Evolutionary conservation across 805 yeast genomes (phyloP).

Genomic region (Ogataea corticis): DNA sequence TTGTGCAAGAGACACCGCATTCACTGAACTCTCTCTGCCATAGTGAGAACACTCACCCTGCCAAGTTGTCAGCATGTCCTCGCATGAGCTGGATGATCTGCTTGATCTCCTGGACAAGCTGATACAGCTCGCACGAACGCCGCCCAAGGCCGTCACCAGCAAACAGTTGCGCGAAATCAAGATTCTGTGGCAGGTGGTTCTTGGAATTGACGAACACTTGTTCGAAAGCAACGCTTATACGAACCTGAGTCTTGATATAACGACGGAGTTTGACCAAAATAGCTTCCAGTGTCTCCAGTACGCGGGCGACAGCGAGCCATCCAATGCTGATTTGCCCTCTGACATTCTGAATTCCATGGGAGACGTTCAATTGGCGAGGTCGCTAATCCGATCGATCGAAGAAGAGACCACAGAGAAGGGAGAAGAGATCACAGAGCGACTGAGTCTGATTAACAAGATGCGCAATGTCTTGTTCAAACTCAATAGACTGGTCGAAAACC

Average conservation of each 20-base stretch:
- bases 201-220: constrained; percentile 25
- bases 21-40: too few relatives aligned
- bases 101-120: constrained; percentile 18
- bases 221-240: constrained; percentile 20
- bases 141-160: constrained; percentile 4
- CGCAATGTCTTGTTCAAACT: constrained; percentile 19
- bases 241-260: constrained; percentile 18
- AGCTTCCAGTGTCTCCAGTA: constrained; percentile 20
- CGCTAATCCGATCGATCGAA: constrained; percentile 20
- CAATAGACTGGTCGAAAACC: constrained; percentile 5
- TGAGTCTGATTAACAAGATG: constrained; percentile 24
- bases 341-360: constrained; percentile 16
- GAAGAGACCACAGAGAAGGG: constrained; percentile 18
- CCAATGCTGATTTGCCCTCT: not conserved
- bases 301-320: not conserved
- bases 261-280: constrained; percentile 11
- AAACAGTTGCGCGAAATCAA: constrained; percentile 18
- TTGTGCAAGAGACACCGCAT: too few relatives aligned
- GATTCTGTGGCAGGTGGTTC: constrained; percentile 26
- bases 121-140: constrained; percentile 10
- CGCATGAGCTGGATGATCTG: constrained; percentile 17
- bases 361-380: constrained; percentile 11
- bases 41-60: too few relatives aligned
- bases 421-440: constrained; percentile 21
- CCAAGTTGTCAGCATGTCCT: constrained; percentile 1